Evolutionary conservation across 2,329 filamentous ascomycete genomes (phyloP), one percentile per base, ranked within the genome.

Genomic region (Botrytis squamosa): DNA sequence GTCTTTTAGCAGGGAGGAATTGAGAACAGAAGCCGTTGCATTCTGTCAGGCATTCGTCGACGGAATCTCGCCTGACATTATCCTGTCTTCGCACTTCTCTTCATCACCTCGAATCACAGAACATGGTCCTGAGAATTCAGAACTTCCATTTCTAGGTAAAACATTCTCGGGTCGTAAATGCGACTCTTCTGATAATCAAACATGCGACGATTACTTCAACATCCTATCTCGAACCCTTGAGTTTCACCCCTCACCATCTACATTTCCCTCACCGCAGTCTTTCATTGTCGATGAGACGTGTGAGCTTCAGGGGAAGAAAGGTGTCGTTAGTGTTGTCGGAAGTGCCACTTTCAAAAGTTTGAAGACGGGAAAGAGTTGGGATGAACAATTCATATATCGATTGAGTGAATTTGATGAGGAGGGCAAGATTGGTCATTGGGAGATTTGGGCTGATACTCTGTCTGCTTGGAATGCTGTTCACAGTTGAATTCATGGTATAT

Each of bases 371-470:
- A 83, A 80, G 75, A 76, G 75, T 9, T 84, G 83, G 83, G 78
- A 83, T 25, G 83, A 84, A 75, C 75, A 79, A 25, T 84, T 84
- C 60, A 81, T 84, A 20, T 83, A 84, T 76, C 75, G 81, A 66
- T 80, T 84, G 63, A 82, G 83, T 76, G 82, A 73, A 12, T 84
- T 83, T 74, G 82, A 84, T 77, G 77, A 77, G 10, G 75, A 81
- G 29, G 82, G 82, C 0, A 82, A 75, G 77, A 82, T 84, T 74
- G 83, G 82, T 42, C 79, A 82, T 76, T 84, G 83, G 82, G 83
- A 85, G 77, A 83, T 84, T 69, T 85, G 83, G 83, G 83, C 82
- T 22, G 83, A 85, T 80, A 82, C 82, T 20, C 75, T 84, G 73
- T 83, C 82, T 75, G 83, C 83, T 49, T 84, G 82, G 83, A 79